Percentiles rank a stretch among this genome's conserved stretches.
Conservation (phyloP, 768 basidiomycete species). For the Gautieria morchelliformis region DNA sequence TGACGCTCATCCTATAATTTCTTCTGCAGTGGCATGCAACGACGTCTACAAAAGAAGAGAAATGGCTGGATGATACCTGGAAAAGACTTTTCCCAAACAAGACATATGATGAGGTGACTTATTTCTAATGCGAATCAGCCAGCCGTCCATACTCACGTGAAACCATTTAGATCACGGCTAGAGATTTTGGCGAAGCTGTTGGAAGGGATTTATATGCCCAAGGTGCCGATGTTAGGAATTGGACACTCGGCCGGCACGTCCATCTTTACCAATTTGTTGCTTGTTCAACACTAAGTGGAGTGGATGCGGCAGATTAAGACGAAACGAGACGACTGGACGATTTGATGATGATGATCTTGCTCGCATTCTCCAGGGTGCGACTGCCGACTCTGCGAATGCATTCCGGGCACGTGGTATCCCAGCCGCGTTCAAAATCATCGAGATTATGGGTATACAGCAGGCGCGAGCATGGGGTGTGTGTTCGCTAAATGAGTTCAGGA, state of each 20-base stretch:
- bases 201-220: slow-evolving; percentile 22
- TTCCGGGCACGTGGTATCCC: slow-evolving; percentile 77
- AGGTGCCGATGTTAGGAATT: slow-evolving; percentile 43
- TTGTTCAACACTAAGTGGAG: background rate
- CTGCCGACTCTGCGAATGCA: slow-evolving; percentile 58
- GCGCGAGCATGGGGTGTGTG: slow-evolving; percentile 75
- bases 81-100: slow-evolving; percentile 44
- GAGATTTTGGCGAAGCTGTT: slow-evolving; percentile 40
- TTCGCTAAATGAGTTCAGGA: slow-evolving; percentile 76
- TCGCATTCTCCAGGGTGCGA: slow-evolving; percentile 52
- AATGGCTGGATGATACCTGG: slow-evolving; percentile 52
- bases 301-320: slow-evolving; percentile 37
- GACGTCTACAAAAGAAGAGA: slow-evolving; percentile 59
- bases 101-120: slow-evolving; percentile 28
- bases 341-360: slow-evolving; percentile 72
- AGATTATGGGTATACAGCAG: slow-evolving; percentile 78
- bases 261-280: background rate
- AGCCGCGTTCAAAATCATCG: slow-evolving; percentile 62
- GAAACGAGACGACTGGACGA: slow-evolving; percentile 40
- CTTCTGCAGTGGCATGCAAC: slow-evolving; percentile 61
- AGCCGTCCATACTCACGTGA: background rate
- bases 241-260: slow-evolving; percentile 58
- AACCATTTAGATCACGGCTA: slow-evolving; percentile 23
- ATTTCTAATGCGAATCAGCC: background rate
- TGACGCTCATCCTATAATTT: background rate